Base-by-base conservation (phyloP, 176 grass and related monocot species). In the Pharus latifolius region DNA sequence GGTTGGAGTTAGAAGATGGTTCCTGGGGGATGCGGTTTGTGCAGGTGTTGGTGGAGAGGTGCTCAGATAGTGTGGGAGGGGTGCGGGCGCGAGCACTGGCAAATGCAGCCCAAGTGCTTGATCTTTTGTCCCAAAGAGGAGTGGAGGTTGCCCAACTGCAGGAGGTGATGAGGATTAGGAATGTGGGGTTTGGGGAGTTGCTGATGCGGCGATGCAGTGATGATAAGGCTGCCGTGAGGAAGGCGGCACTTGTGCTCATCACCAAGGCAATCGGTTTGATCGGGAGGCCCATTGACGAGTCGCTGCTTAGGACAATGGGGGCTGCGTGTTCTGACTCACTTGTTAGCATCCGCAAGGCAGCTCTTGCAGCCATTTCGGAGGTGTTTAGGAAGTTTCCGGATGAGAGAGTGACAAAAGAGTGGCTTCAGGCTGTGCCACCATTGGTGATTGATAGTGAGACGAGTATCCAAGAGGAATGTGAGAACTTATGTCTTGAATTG, bases 161-260 rank as follows among this genome's bases (percentile, higher is more conserved):
- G 63, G 63, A 88, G 70, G 50, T 59, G 13, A 72, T 75, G 51
- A 83, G 38, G 55, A 78, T 92, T 14, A 78, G 75, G 15, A 70
- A 78, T 72, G 83, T 79, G 17, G 32, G 53, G 51, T 83, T 92
- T 16, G 85, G 75, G 32, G 82, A 97, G 24, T 66, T 97, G 78
- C 53, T 97, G 50, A 90, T 74, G 33, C 75, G 61, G 16, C 75
- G 89, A 43, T 97, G 94, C 55, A 75, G 56, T 1, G 94, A 97
- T 88, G 86, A 92, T 44, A 97, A 97, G 71, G 81, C 94, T 85
- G 89, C 86, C 27, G 94, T 97, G 4, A 92, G 94, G 82, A 97
- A 92, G 71, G 83, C 89, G 20, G 65, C 87, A 0, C 89, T 97
- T 57, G 31, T 92, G 57, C 94, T 97, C 49, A 80, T 87, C 18